Evolutionary conservation across 306 rosid genomes (phyloP).

Genomic region (Sechiopsis laciniata): DNA sequence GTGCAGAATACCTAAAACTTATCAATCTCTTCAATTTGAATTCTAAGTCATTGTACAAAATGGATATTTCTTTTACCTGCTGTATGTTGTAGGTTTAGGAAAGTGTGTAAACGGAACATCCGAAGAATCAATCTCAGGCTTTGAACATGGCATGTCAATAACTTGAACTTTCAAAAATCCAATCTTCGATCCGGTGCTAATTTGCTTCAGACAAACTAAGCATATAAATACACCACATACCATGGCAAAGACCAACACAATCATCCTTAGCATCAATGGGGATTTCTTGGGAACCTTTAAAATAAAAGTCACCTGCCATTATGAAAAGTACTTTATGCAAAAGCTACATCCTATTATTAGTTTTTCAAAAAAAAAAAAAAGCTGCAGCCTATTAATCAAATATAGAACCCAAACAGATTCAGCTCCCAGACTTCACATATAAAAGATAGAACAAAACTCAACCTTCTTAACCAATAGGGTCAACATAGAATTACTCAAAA

Average conservation of each 20-base stretch:
- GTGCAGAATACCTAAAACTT: conserved; percentile 25
- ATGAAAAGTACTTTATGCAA: conserved; percentile 25
- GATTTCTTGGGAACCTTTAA: conserved; percentile 65
- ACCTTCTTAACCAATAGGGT: not conserved
- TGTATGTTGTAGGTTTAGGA: conserved; percentile 71
- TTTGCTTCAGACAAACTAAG: conserved; percentile 79
- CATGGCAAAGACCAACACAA: conserved; percentile 68
- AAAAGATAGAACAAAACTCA: not conserved
- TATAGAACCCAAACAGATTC: not conserved
- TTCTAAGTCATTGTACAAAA: conserved; percentile 19
- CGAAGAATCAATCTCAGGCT: conserved; percentile 59
- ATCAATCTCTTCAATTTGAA: conserved; percentile 17
- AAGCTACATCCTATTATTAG: not conserved
- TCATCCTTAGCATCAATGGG: conserved; percentile 69
- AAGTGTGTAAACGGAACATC: conserved; percentile 71
- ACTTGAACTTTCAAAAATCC: conserved; percentile 50
- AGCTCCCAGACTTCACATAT: not conserved
- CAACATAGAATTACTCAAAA: not conserved
- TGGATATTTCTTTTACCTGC: conserved; percentile 50
- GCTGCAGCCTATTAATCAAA: not conserved
- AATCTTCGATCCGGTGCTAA: conserved; percentile 42
- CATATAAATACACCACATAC: conserved; percentile 87
- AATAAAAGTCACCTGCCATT: conserved; percentile 51
- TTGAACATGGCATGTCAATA: conserved; percentile 55
- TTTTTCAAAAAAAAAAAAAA: too few relatives aligned